Conservation (phyloP, 1,284 basidiomycete species). For the Sphaerobolus stellatus region DNA sequence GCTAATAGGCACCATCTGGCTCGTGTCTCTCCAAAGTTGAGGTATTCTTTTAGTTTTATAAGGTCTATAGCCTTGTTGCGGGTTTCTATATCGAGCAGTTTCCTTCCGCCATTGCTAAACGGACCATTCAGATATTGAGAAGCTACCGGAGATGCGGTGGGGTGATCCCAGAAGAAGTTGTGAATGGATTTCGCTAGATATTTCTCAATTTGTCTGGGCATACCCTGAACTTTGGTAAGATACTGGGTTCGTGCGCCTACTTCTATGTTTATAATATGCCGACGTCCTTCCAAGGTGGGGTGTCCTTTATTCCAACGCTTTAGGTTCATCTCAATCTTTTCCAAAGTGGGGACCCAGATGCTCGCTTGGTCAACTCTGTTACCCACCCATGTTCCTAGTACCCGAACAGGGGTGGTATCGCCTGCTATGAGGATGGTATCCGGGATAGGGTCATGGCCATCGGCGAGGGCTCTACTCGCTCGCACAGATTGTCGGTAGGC, state of each 20-base stretch:
- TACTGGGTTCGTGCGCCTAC: not conserved
- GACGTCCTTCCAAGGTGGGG: conserved; percentile 19
- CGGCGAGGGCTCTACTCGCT: not conserved
- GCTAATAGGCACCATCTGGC: conserved; percentile 26
- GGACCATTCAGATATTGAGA: conserved; percentile 6
- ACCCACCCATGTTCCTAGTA: conserved; percentile 30
- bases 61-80: conserved; percentile 25
- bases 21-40: conserved; percentile 7
- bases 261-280: not conserved
- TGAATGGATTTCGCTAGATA: conserved; percentile 5
- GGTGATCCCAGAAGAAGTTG: conserved; percentile 14
- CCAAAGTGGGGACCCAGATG: no score
- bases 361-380: conserved; percentile 16
- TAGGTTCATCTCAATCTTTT: conserved; percentile 8
- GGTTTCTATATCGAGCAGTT: not conserved
- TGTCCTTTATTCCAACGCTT: conserved; percentile 18
- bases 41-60: conserved; percentile 23
- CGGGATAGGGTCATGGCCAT: not conserved
- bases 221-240: conserved; percentile 19
- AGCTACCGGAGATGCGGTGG: conserved; percentile 20
- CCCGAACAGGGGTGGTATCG: conserved; percentile 24
- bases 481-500: conserved; percentile 15
- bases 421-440: conserved; percentile 15
- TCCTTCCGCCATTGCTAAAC: not conserved
- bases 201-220: conserved; percentile 17